These are phyloP conservation scores for Pythium biforme DNA, from an alignment of 352 stramenopile genomes.

Conservation along the genomic window DNA sequence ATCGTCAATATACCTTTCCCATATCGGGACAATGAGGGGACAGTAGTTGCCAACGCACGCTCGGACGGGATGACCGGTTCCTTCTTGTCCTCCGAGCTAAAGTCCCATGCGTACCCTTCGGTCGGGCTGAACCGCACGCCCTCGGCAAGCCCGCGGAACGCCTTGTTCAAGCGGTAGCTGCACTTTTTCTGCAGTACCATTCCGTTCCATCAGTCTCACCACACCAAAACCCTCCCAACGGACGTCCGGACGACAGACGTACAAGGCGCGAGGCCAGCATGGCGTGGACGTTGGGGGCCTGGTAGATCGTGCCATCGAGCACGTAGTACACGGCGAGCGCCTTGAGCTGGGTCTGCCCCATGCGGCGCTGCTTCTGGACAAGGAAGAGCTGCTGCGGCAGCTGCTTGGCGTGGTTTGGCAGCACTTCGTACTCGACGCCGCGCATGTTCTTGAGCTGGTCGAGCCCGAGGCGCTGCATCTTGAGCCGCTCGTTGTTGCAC, in stretches of 20 bases:
- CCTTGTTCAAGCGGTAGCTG: conserved; percentile 83
- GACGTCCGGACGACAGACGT: conserved; percentile 25
- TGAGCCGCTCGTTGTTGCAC: conserved; percentile 90
- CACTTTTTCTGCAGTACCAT: conserved; percentile 69
- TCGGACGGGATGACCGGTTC: conserved; percentile 82
- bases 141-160: conserved; percentile 68
- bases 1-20: background rate
- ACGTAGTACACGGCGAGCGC: conserved; percentile 88
- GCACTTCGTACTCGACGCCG: conserved; percentile 87
- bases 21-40: no score
- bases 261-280: conserved; percentile 86
- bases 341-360: conserved; percentile 72
- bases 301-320: conserved; percentile 84
- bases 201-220: background rate
- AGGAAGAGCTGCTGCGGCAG: conserved; percentile 85
- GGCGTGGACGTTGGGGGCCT: conserved; percentile 85
- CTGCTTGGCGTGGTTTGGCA: conserved; percentile 81
- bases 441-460: conserved; percentile 88
- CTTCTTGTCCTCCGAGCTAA: conserved; percentile 85
- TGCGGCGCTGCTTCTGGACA: conserved; percentile 84
- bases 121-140: conserved; percentile 84
- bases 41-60: conserved; percentile 51
- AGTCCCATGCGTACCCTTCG: conserved; percentile 86
- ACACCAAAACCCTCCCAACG: background rate
- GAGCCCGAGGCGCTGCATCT: conserved; percentile 86